These are phyloP conservation scores for Candida xiaguanensis DNA, from an alignment of 805 yeast genomes.

Conservation along the genomic window DNA sequence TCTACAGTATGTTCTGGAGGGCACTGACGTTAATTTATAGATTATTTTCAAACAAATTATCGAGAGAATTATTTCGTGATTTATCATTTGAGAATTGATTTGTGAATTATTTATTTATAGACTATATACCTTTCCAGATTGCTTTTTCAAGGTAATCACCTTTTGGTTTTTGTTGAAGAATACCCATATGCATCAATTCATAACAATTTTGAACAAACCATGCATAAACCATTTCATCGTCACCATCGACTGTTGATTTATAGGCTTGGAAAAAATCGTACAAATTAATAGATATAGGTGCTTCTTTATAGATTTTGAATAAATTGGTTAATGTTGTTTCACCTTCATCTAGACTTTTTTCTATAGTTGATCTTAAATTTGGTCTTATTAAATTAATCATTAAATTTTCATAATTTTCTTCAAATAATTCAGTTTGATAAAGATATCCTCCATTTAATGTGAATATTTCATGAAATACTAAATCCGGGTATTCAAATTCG, in stretches of 20 bases:
- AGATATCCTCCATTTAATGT: conserved; percentile 23
- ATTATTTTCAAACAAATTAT: too few relatives aligned
- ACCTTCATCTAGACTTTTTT: conserved; percentile 29
- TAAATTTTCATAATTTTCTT: conserved; percentile 36
- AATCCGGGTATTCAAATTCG: background rate
- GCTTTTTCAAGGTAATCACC: conserved; percentile 67
- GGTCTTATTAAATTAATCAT: conserved; percentile 39
- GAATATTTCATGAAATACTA: conserved; percentile 30
- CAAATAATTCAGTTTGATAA: conserved; percentile 14
- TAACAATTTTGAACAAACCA: conserved; percentile 74
- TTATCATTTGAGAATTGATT: too few relatives aligned
- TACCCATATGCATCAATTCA: conserved; percentile 68
- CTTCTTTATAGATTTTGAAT: conserved; percentile 73
- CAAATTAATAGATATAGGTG: conserved; percentile 63
- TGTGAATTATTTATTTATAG: too few relatives aligned
- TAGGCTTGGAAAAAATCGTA: conserved; percentile 66
- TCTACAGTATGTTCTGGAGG: too few relatives aligned
- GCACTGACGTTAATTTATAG: too few relatives aligned
- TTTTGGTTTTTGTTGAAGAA: conserved; percentile 59
- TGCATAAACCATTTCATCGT: conserved; percentile 56
- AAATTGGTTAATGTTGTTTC: conserved; percentile 35
- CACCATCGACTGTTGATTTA: conserved; percentile 36
- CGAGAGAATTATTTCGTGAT: too few relatives aligned
- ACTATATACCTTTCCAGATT: conserved; percentile 66
- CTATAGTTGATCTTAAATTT: conserved; percentile 27